phyloP scores from a whole-genome alignment of 176 grass and related monocot genomes.

The Bromus sterilis region DNA sequence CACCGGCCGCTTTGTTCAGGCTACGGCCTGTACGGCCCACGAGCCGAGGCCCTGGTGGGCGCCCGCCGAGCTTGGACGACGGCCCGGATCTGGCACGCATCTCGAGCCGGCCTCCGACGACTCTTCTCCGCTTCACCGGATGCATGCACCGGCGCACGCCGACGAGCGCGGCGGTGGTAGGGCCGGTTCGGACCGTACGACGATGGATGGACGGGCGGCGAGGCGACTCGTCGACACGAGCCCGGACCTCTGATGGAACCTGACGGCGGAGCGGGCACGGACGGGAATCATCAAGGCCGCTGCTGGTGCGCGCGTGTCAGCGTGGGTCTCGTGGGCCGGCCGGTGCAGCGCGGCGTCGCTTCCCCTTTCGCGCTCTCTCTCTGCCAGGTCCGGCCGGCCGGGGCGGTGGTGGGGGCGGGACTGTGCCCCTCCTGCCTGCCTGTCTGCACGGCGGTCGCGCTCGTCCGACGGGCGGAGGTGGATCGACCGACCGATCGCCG shows the following conservation, averaged over 20 bases:
- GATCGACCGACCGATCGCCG: too few relatives aligned
- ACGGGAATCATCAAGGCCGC: neutral
- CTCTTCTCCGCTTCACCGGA: neutral
- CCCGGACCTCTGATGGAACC: neutral
- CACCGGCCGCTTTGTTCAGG: too few relatives aligned
- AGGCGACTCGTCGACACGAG: neutral
- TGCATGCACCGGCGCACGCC: neutral
- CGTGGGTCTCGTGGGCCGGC: neutral
- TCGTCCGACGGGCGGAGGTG: neutral
- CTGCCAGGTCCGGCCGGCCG: neutral
- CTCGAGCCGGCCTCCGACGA: neutral
- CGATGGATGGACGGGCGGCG: neutral
- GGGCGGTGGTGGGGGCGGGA: neutral
- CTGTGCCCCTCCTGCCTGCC: neutral
- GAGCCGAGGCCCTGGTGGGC: too few relatives aligned
- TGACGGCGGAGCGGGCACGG: neutral
- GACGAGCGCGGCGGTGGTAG: neutral
- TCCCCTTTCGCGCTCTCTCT: neutral
- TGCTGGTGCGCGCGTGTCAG: neutral
- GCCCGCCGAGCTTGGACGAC: too few relatives aligned
- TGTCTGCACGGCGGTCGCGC: neutral
- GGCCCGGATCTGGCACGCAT: neutral
- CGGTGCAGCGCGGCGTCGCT: neutral
- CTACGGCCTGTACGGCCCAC: conserved; percentile 36
- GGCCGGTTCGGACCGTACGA: neutral